These are phyloP conservation scores for Phanerochaete carnosa DNA, from an alignment of 768 basidiomycete species.

Conservation along the genomic window DNA sequence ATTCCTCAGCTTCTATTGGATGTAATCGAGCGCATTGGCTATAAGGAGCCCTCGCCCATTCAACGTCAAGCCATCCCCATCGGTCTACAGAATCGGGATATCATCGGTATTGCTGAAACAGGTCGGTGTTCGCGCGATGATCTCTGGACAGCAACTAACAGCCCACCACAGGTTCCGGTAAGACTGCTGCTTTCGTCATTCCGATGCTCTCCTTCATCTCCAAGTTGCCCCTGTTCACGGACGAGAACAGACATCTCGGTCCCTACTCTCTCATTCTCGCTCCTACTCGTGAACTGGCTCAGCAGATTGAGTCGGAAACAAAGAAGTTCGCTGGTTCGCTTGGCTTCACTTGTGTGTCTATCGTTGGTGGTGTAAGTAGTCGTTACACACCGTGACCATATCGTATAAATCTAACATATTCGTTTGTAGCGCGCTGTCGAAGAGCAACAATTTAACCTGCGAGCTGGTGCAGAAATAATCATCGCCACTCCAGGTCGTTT, in stretches of 20 bases:
- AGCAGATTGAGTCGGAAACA: constrained; percentile 93
- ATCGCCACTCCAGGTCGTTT: constrained; percentile 98
- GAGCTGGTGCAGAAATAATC: constrained; percentile 98
- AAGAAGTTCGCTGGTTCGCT: constrained; percentile 88
- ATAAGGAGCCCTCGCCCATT: constrained; percentile 96
- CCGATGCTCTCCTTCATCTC: constrained; percentile 97
- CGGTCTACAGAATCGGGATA: constrained; percentile 91
- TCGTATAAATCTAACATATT: constrained; percentile 14
- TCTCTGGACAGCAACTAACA: neutral
- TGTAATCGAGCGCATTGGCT: constrained; percentile 88
- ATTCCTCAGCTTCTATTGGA: constrained; percentile 80
- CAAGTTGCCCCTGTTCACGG: constrained; percentile 77
- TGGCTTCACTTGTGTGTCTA: constrained; percentile 93
- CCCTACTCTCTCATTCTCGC: constrained; percentile 92
- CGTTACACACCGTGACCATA: constrained; percentile 1
- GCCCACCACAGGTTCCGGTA: constrained; percentile 77
- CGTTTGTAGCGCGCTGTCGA: constrained; percentile 76
- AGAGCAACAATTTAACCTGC: constrained; percentile 96
- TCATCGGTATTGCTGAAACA: constrained; percentile 98
- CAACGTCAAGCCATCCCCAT: constrained; percentile 99
- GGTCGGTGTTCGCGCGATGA: constrained; percentile 44
- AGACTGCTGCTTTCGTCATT: constrained; percentile 97
- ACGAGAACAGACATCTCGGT: constrained; percentile 91
- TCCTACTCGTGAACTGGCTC: constrained; percentile 97
- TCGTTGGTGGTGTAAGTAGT: constrained; percentile 87